Percentiles rank a stretch among this genome's conserved stretches.
Conservation (phyloP, 768 basidiomycete genomes). For the Lentinula guzmanii region DNA sequence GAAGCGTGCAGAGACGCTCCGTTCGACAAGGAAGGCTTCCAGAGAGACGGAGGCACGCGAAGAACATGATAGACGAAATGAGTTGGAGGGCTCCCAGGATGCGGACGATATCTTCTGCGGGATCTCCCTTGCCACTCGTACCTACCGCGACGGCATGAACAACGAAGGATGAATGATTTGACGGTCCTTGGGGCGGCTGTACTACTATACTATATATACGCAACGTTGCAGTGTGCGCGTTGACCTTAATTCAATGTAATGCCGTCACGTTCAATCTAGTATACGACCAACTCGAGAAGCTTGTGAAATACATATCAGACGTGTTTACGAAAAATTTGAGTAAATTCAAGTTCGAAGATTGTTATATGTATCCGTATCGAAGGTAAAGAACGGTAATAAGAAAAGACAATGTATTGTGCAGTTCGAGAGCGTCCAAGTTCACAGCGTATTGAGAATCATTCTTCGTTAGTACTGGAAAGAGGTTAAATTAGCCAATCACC, state of each 20-base stretch:
- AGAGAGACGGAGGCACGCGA: background rate
- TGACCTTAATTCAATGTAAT: background rate
- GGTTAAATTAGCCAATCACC: background rate
- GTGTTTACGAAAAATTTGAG: too few species aligned
- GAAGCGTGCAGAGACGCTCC: background rate
- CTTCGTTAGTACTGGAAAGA: background rate
- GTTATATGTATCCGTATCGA: too few species aligned
- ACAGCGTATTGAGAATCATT: background rate
- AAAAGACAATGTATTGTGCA: background rate
- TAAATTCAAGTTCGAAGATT: too few species aligned
- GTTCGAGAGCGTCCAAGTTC: background rate
- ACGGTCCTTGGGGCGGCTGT: too few species aligned
- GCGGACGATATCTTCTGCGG: background rate
- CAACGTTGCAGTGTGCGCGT: constrained; percentile 7
- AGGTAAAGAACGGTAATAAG: too few species aligned
- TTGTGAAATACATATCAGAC: too few species aligned
- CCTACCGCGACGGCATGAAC: background rate
- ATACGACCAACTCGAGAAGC: too few species aligned
- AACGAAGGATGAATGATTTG: too few species aligned
- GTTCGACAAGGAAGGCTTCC: background rate
- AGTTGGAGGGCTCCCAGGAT: background rate
- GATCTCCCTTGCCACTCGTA: background rate
- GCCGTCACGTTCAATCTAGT: too few species aligned
- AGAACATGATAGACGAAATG: background rate
- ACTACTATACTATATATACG: background rate